Evolutionary conservation across 2,329 filamentous ascomycete genomes (phyloP), one percentile per base, ranked within the genome.

Genomic region (Diaporthe aspalathi): DNA sequence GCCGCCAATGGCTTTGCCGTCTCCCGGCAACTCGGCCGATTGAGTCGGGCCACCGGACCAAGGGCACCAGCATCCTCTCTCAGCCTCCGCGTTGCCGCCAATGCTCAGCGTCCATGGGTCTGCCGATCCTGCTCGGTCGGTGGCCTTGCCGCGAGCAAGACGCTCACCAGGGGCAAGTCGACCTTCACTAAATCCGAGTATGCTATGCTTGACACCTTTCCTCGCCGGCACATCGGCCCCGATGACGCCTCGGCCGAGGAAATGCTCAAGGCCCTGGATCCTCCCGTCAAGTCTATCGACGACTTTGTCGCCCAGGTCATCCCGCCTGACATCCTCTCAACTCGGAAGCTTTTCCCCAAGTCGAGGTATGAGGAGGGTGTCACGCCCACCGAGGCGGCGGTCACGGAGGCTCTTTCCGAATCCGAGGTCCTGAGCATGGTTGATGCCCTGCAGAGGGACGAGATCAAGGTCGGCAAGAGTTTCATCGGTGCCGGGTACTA

Each of bases 401-500:
- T 79, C 38, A 75, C 77, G 20, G 82, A 86, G 56, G 83, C 84
- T 11, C 84, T 86, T 74, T 84, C 89, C 3, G 92, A 94, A 81
- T 89, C 86, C 69, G 84, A 89, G 76, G 83, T 92, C 50, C 80
- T 90, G 53, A 83, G 84, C 5, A 80, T 81, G 12, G 81, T 79
- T 43, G 76, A 79, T 11, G 74, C 70, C 29, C 63, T 76, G 3
- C 78, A 80, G 35, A 78, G 80, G 38, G 78, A 77, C 56, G 77
- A 77, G 67, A 86, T 84, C 73, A 76, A 79, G 47, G 72, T 76
- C 32, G 83, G 83, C 70, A 84, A 89, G 76, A 95, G 90, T 78
- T 93, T 95, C 79, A 95, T 97, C 75, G 95, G 95, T 5, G 90
- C 89, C 71, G 95, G 95, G 71, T 98, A 98, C 86, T 94, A 95